Percentiles rank a stretch among this genome's conserved stretches.
Conservation (phyloP, 75 land plant species). For the Selaginella moellendorffii region DNA sequence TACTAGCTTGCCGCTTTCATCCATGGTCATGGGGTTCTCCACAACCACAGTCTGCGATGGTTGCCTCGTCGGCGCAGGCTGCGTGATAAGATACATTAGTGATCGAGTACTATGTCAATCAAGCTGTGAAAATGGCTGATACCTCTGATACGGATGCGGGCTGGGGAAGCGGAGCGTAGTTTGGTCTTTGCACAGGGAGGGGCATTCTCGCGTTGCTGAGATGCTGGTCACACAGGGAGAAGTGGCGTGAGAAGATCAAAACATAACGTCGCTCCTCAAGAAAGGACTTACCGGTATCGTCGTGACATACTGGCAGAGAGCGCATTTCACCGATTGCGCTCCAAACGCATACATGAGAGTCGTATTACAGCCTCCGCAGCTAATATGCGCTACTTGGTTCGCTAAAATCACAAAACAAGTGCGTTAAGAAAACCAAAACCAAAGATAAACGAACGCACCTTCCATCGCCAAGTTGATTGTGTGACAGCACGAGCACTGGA, state of each 20-base stretch:
- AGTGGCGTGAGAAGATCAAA: too few species aligned
- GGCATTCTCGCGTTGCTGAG: constrained; percentile 24
- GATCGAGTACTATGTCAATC: background rate
- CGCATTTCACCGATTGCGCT: constrained; percentile 90
- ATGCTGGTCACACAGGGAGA: constrained; percentile 2
- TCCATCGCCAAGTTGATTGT: constrained; percentile 83
- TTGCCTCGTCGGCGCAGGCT: constrained; percentile 18
- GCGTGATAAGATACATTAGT: constrained; percentile 8
- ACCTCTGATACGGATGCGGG: background rate
- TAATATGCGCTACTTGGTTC: constrained; percentile 89
- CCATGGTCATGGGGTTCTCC: constrained; percentile 91
- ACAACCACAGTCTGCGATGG: constrained; percentile 80
- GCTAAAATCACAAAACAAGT: constrained; percentile 41
- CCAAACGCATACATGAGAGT: constrained; percentile 90
- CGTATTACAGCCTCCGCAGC: constrained; percentile 76
- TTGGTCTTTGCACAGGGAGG: constrained; percentile 21
- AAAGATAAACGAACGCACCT: constrained; percentile 23
- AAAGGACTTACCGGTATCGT: constrained; percentile 49
- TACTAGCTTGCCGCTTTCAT: constrained; percentile 91
- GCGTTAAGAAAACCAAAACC: background rate
- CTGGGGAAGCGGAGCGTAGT: constrained; percentile 14
- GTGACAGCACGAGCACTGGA: constrained; percentile 94
- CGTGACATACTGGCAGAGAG: constrained; percentile 87
- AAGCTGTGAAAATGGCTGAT: background rate
- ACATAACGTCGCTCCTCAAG: background rate